phyloP scores from a whole-genome alignment of 73 alveolate genomes.

The Strombidium stylifer region DNA sequence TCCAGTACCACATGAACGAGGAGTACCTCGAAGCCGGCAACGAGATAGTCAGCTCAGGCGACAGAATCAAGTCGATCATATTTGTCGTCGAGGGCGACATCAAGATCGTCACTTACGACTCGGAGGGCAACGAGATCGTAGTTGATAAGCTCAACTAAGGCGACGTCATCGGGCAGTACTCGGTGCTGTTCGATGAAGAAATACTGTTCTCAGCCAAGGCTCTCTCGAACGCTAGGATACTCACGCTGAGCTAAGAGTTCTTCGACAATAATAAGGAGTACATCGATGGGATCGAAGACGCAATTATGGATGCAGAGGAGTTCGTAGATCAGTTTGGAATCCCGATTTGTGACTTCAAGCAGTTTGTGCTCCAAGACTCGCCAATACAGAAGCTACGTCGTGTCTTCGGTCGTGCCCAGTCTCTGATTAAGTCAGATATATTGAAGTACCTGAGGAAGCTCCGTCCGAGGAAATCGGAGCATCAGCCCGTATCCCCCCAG shows the following conservation, averaged over 20 bases:
- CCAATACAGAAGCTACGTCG: too few relatives aligned
- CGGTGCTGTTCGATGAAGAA: not conserved
- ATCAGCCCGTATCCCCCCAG: too few relatives aligned
- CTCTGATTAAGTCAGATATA: too few relatives aligned
- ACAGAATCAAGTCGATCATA: not conserved
- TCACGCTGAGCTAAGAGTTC: not conserved
- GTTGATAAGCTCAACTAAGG: conserved; percentile 30
- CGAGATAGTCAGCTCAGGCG: not conserved
- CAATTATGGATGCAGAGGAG: too few relatives aligned
- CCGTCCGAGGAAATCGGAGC: too few relatives aligned
- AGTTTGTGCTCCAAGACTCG: too few relatives aligned
- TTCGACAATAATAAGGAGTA: too few relatives aligned
- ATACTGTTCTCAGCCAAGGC: not conserved
- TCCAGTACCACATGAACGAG: not conserved
- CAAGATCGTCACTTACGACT: not conserved
- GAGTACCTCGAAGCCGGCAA: not conserved
- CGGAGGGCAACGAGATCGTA: not conserved
- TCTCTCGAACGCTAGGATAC: not conserved
- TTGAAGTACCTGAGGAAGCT: too few relatives aligned
- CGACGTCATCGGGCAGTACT: not conserved
- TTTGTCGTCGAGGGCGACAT: not conserved
- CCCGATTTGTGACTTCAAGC: too few relatives aligned
- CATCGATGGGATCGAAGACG: too few relatives aligned
- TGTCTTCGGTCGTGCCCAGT: too few relatives aligned
- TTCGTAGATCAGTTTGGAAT: too few relatives aligned